Percentiles rank a stretch among this genome's conserved stretches.
phyloP scores from a whole-genome alignment of 2,329 filamentous ascomycete species.

The Plenodomus biglobosus region DNA sequence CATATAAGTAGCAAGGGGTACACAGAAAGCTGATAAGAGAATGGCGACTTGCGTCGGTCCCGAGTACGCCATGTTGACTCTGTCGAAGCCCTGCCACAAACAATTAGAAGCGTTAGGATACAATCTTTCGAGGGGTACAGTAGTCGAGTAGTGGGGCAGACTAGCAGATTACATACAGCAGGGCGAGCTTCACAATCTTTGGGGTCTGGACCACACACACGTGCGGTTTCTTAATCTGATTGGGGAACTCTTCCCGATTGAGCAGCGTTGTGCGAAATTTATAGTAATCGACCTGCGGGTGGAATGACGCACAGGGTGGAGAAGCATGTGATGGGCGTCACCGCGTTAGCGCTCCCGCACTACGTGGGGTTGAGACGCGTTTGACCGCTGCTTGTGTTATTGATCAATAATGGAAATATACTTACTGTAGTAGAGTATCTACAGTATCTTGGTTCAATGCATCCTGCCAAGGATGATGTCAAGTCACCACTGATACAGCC shows the following conservation, averaged over 20 bases:
- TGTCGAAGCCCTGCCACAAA: no score
- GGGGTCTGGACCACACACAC: neutral
- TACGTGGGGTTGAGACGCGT: neutral
- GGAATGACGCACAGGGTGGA: neutral
- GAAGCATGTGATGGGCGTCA: neutral
- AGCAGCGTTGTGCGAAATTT: neutral
- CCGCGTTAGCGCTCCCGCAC: neutral
- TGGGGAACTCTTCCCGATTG: neutral
- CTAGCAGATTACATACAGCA: neutral
- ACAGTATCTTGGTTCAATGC: no score
- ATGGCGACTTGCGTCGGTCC: conserved; percentile 25
- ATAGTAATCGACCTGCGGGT: neutral
- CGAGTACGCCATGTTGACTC: conserved; percentile 27
- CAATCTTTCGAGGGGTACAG: no score
- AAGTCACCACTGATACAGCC: no score
- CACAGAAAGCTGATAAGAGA: conserved; percentile 28
- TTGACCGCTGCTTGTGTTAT: no score
- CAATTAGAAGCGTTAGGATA: no score
- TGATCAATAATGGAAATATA: no score
- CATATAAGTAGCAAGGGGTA: conserved; percentile 38
- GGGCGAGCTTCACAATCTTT: neutral
- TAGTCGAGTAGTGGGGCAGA: neutral
- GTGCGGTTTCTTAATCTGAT: neutral
- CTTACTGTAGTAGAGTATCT: no score
- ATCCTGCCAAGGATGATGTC: no score